Percentiles rank a stretch among this genome's conserved stretches.
phyloP scores from a whole-genome alignment of 2,329 filamentous ascomycete genomes.

The Colletotrichum tropicicola region DNA sequence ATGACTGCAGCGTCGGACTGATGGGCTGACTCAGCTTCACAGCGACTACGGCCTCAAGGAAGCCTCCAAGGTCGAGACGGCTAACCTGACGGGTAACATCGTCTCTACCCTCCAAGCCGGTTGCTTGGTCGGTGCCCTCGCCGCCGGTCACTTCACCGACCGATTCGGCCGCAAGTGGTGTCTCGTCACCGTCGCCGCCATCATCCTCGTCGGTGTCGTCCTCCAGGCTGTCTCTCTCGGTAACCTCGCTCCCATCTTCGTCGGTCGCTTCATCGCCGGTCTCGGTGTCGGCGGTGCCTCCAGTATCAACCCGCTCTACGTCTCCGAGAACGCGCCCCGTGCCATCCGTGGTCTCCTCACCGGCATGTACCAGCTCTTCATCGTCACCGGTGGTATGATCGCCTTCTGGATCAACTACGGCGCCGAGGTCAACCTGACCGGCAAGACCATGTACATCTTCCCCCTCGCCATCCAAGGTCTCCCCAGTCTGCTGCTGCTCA shows the following conservation, averaged over 20 bases:
- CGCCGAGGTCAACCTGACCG: conserved; percentile 46
- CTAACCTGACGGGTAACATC: conserved; percentile 36
- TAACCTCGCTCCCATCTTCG: conserved; percentile 67
- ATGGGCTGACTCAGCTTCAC: conserved; percentile 60
- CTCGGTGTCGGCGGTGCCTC: conserved; percentile 54
- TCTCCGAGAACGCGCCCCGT: conserved; percentile 54
- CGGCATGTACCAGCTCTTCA: conserved; percentile 56
- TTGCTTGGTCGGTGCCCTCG: conserved; percentile 39
- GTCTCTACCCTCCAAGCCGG: conserved; percentile 39
- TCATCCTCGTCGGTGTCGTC: conserved; percentile 67
- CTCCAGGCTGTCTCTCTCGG: conserved; percentile 68
- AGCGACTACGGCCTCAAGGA: conserved; percentile 34
- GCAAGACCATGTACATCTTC: conserved; percentile 41
- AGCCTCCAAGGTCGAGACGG: conserved; percentile 26
- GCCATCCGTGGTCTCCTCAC: conserved; percentile 54
- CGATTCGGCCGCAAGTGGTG: conserved; percentile 52
- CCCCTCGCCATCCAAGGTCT: conserved; percentile 71
- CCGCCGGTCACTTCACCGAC: conserved; percentile 48
- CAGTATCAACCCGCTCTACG: conserved; percentile 53
- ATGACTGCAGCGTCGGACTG: too few species aligned
- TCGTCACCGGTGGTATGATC: conserved; percentile 52
- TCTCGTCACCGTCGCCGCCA: conserved; percentile 61
- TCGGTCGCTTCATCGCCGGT: conserved; percentile 64
- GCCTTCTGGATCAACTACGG: conserved; percentile 63
- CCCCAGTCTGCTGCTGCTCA: conserved; percentile 66